Evolutionary conservation across 306 rosid genomes (phyloP), one percentile per base, ranked within the genome.

Genomic region (Ochetophila trinervis): DNA sequence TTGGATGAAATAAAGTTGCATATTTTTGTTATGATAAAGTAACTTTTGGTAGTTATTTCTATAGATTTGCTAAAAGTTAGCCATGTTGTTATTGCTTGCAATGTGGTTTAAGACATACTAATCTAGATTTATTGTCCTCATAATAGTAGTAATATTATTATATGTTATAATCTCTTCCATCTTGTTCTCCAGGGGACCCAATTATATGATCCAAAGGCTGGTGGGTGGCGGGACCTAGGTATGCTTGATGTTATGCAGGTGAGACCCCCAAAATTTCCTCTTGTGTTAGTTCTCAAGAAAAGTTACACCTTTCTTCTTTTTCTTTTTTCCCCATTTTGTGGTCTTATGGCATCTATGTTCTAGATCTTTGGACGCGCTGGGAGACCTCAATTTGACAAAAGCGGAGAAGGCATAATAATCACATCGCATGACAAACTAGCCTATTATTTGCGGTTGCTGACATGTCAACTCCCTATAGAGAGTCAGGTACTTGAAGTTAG

Each of bases 161-260:
- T 15, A 27, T 44, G 48, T 27, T 56, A 59, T 69, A 18, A 53
- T 60, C 53, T 64, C 60, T 72, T 36, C 68, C 17, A 21, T 72
- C 62, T 63, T 57, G 50, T 79, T 57, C 56, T 80, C 63, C 59
- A 89, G 98, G 96, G 98, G 65, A 92, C 98, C 55, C 98, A 92
- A 83, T 79, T 92, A 53, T 92, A 92, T 80, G 95, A 92, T 84
- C 77, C 98, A 68, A 92, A 92, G 85, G 98, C 98, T 73, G 98
- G 98, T 78, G 98, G 98, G 36, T 92, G 96, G 95, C 78, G 82
- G 68, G 98, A 92, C 78, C 84, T 92, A 51, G 98, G 98, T 68
- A 92, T 92, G 98, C 98, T 92, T 65, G 98, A 92, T 82, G 98
- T 92, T 74, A 92, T 92, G 98, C 96, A 92, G 91, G 98, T 84